Evolutionary conservation across 371 early-diverging fungal genomes (phyloP), one percentile per base, ranked within the genome.

Genomic region (Circinella minor): DNA sequence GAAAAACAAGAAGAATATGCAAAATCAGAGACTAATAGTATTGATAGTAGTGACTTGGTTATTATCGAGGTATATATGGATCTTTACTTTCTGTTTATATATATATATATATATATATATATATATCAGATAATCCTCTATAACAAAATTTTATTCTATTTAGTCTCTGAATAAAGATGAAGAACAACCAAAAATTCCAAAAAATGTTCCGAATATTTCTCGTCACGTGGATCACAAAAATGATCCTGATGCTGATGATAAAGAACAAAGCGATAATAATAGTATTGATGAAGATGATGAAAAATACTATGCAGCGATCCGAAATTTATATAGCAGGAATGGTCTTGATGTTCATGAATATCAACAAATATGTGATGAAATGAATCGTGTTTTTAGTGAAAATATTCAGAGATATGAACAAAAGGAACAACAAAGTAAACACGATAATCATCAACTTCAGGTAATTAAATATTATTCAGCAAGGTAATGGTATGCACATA

Each of bases 321-420:
- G 4, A 27, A 18, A 18, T 2, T n/a, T 8, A n/a, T 5, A 6
- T 34, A 55, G 20, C 55, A 7, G 55, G 4, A 15, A 47, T 17
- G n/a, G 51, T 51, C 17, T n/a, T 51, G 5, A n/a, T n/a, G 8
- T 17, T 51, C 14, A 57, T 10, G 57, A 57, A 10, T 8, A 20
- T 27, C 57, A 57, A 57, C 36, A 18, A 57, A 6, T 57, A 57
- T 57, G 57, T 27, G 34, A 61, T 34, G 62, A 61, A 17, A 61
- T 38, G 62, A 61, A 61, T 34, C 11, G 39, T 1, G 46, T 38
- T 18, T 34, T 38, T 39, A 61, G 43, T 38, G 43, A 39, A 18
- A 36, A 2, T 11, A 61, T 46, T 13, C 62, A 61, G 9, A 61
- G 38, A 13, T 11, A 39, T 14, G 62, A 61, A n/a, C 6, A n/a